Evolutionary conservation across 2,329 filamentous ascomycete species (phyloP).

Genomic region (Xylariaceae sp.): DNA sequence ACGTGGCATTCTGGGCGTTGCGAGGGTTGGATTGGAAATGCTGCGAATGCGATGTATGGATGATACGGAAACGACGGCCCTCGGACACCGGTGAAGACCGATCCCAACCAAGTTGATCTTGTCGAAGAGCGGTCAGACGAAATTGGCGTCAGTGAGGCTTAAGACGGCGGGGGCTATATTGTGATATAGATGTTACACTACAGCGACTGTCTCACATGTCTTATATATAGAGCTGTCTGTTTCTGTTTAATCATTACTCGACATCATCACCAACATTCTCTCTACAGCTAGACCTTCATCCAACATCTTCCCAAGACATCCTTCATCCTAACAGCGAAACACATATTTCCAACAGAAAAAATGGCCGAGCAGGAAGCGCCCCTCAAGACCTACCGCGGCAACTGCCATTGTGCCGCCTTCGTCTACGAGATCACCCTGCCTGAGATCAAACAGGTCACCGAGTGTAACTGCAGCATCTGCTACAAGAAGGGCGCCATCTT

Average conservation of each 20-base stretch:
- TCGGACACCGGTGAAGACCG: constrained; percentile 24
- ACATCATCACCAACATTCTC: too few relatives aligned
- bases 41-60: constrained; percentile 6
- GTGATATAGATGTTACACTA: not conserved
- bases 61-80: constrained; percentile 3
- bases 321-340: not conserved
- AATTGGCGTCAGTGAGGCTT: not conserved
- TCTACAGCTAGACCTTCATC: too few relatives aligned
- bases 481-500: constrained; percentile 55
- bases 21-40: not conserved
- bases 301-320: not conserved
- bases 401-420: constrained; percentile 63
- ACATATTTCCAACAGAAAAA: not conserved
- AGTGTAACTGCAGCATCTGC: constrained; percentile 75
- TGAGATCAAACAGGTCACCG: constrained; percentile 61
- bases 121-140: constrained; percentile 17
- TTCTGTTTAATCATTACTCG: too few relatives aligned
- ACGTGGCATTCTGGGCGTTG: not conserved
- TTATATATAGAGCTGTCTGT: constrained; percentile 7
- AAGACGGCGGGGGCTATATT: not conserved
- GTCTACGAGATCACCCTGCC: constrained; percentile 60
- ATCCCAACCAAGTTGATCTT: constrained; percentile 20
- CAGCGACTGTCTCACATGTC: not conserved
- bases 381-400: constrained; percentile 58
- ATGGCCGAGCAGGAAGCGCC: constrained; percentile 33